Base-by-base conservation (phyloP, 345 rosid species). In the Sonneratia alba region DNA sequence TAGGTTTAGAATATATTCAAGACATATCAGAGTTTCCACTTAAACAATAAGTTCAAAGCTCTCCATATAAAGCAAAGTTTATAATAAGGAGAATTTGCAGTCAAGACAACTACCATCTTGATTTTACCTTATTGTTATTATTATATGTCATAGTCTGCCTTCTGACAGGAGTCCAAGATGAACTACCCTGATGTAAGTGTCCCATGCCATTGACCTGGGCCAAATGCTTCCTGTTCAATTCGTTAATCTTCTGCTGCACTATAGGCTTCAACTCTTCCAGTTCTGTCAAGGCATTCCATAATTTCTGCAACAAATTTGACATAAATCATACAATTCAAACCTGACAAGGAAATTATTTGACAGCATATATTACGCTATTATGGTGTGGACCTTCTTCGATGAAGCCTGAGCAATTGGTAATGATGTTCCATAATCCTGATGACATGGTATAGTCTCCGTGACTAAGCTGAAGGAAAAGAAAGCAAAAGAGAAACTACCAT, bases 381-480 rank as follows among this genome's bases (percentile, higher is more conserved):
- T 38, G 14, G 40, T 34, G 22, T 49, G 3, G 2, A 89, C 97
- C 92, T 83, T 42, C 0, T 42, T 91, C 77, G 88, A 77, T 76
- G 80, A 83, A 70, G 76, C 71, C 63, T 85, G 91, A 64, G 87
- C 79, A 79, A 75, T 83, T 74, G 77, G 81, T 7, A 67, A 53
- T 71, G 89, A 80, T 42, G 79, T 65, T 81, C 85, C 75, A 75
- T 88, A 91, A 53, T 90, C 97, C 79, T 89, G 93, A 83, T 94
- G 98, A 56, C 79, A 70, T 4, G 98, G 98, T 79, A 94, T 91
- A 59, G 98, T 94, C 87, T 94, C 98, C 13, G 87, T 79, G 63
- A 86, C 97, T 91, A 94, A 84, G 80, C 98, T 94, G 85, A 76
- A 80, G 75, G 71, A 77, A 75, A 76, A 71, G 47, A 67, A 77